Base-by-base conservation (phyloP, 257 asterid genomes). In the Osmanthus fragrans region DNA sequence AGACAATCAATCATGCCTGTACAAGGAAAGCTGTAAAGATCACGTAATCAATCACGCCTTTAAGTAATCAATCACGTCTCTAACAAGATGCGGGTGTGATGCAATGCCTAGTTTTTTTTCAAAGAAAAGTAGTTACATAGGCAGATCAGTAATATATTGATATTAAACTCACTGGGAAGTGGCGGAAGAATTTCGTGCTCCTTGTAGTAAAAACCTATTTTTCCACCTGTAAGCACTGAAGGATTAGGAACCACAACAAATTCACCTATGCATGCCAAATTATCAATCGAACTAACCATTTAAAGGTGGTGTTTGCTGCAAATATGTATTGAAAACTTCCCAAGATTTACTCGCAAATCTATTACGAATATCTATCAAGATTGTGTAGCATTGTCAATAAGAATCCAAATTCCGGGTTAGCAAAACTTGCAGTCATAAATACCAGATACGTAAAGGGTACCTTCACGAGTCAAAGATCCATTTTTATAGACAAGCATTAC, bases 151-250 rank as follows among this genome's bases (percentile, higher is more conserved):
- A 12, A 58, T 58, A 64, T 63, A 49, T 68, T 34, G 76, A 15
- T 56, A 71, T 71, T 19, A 78, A 45, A 80, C 92, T 83, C 72
- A 91, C 96, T 87, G 19, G 96, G 96, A 9, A 91, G 89, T 0
- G 94, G 96, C 79, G 94, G 96, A 76, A 89, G 94, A 85, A 89
- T 91, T 82, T 91, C 96, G 71, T 82, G 90, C 77, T 89, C 96
- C 80, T 89, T 91, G 76, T 84, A 91, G 83, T 91, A 91, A 84
- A 91, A 91, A 9, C 96, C 92, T 4, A 89, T 81, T 88, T 88
- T 89, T 69, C 96, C 96, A 78, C 82, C 96, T 91, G 66, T 70
- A 27, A 63, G 70, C 70, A 84, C 16, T 4, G 47, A 77, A 29
- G 25, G 21, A 45, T 42, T 49, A 74, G 72, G 2, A 73, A 5